phyloP scores from a whole-genome alignment of 2,329 filamentous ascomycete species.

The Fusarium foetens region DNA sequence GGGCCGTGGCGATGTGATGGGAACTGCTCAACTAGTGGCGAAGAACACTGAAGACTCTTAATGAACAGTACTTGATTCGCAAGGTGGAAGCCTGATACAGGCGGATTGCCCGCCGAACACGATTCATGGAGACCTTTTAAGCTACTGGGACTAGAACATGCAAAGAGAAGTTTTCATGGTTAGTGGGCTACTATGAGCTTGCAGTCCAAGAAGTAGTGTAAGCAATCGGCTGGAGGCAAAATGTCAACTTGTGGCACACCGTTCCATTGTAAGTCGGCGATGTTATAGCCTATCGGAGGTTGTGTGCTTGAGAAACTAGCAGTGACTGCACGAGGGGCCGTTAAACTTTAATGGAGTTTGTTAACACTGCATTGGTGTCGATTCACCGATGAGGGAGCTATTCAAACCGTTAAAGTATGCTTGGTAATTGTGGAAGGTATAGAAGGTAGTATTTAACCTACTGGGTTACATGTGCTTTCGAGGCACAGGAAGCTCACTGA shows the following conservation, averaged over 20 bases:
- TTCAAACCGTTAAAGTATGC: background rate
- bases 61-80: background rate
- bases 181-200: background rate
- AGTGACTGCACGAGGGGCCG: background rate
- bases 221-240: background rate
- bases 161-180: background rate
- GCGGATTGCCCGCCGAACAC: conserved; percentile 2
- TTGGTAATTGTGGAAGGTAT: background rate
- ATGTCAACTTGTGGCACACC: background rate
- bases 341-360: background rate
- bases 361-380: background rate
- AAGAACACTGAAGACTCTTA: background rate
- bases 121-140: conserved; percentile 1
- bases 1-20: conserved; percentile 3
- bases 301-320: background rate
- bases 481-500: background rate
- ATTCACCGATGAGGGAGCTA: background rate
- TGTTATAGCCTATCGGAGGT: background rate
- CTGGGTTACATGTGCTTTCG: background rate
- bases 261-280: background rate
- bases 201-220: background rate
- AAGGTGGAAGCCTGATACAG: background rate
- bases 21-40: conserved; percentile 3
- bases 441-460: background rate
- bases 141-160: background rate